These are phyloP conservation scores for Noccaea caerulescens DNA, from an alignment of 345 rosid genomes.

Conservation along the genomic window DNA sequence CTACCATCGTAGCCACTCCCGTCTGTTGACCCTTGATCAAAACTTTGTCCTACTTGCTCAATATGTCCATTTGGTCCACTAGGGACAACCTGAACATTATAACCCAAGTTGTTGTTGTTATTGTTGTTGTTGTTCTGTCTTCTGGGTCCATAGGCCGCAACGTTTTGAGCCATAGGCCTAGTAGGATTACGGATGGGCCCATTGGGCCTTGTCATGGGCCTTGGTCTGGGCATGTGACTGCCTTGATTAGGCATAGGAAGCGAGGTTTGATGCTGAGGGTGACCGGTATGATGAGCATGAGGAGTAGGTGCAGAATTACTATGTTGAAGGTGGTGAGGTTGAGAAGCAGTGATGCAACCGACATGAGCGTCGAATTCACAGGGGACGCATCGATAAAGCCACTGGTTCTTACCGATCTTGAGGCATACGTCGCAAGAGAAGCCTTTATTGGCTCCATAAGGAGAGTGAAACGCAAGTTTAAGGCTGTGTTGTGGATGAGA, in stretches of 20 bases:
- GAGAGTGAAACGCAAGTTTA: slow-evolving; percentile 54
- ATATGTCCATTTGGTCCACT: neutral
- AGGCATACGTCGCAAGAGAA: slow-evolving; percentile 63
- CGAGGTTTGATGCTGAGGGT: slow-evolving; percentile 14
- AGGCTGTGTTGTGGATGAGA: slow-evolving; percentile 55
- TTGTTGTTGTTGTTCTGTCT: slow-evolving; percentile 34
- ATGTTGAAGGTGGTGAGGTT: slow-evolving; percentile 40
- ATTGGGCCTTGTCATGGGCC: slow-evolving; percentile 7
- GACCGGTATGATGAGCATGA: slow-evolving; percentile 6
- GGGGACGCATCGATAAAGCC: slow-evolving; percentile 60
- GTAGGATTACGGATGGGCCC: neutral
- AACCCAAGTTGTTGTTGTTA: slow-evolving; percentile 26
- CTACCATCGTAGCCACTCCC: slow-evolving; percentile 29
- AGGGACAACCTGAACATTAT: slow-evolving; percentile 3
- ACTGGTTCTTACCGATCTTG: slow-evolving; percentile 52
- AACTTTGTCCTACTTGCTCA: slow-evolving; percentile 7
- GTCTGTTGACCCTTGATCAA: slow-evolving; percentile 29
- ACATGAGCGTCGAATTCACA: slow-evolving; percentile 70
- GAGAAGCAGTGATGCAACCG: slow-evolving; percentile 43
- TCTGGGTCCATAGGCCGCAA: slow-evolving; percentile 1
- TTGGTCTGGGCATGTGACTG: slow-evolving; percentile 12
- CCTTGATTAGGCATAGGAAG: slow-evolving; percentile 24
- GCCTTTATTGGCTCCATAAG: slow-evolving; percentile 51
- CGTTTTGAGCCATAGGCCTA: slow-evolving; percentile 9
- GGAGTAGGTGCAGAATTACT: slow-evolving; percentile 35